Base-by-base conservation (phyloP, 805 yeast genomes). In the Wickerhamomyces bisporus region DNA sequence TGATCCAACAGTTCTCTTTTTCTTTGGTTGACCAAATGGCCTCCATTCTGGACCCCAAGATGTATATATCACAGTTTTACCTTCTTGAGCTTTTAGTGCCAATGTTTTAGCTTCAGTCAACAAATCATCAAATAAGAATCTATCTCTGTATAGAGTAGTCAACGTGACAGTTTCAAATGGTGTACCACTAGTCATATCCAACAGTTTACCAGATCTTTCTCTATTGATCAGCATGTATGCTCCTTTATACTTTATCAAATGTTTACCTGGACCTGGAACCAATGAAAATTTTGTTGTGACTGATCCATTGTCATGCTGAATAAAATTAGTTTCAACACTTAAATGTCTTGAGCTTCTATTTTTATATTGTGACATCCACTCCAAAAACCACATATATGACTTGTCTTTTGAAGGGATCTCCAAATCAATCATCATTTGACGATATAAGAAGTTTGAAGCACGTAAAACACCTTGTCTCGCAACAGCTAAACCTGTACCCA, bases 21-120 rank as follows among this genome's bases (percentile, higher is more conserved):
- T 81, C 45, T 96, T 73, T 2, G 98, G 98, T 57, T 81, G 89
- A 3, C 98, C 98, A 66, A 93, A 93, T 5, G 95, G 95, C 53
- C 98, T 71, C 98, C 98, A 93, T 55, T 93, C 98, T 21, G 96
- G 96, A 1, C 98, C 98, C 86, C 93, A 91, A 10, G 96, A 84
- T 4, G 96, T 86, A 60, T 76, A 93, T 5, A 93, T 65, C 7
- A 93, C 98, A 0, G 98, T 93, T 55, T 88, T 91, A 7, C 98
- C 98, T 55, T 87, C 95, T 42, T 84, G 81, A 23, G 81, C 72
- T 50, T 77, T 77, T 55, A 88, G 69, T 0, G 98, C 98, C 65
- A 86, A 62, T 27, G 68, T 62, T 52, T 89, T 86, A 3, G 98
- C 98, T 52, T 93, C 98, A 14, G 70, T 72, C 38, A 93, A 67